Evolutionary conservation across 768 basidiomycete species (phyloP), one percentile per base, ranked within the genome.

Genomic region (Rhizopogon salebrosus): DNA sequence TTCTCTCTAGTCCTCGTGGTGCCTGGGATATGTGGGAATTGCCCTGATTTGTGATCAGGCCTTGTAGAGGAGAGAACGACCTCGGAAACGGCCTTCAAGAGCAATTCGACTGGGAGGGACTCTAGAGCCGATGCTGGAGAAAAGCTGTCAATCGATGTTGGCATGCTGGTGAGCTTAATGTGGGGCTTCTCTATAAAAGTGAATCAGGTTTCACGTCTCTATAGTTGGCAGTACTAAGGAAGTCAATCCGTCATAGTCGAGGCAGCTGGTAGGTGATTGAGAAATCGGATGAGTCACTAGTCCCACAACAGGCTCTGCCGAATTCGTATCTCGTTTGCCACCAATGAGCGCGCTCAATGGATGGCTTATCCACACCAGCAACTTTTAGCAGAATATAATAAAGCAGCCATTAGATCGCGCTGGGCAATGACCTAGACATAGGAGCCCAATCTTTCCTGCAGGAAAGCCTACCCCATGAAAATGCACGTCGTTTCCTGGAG

Each of bases 401-500:
- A 8, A 49, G 45, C 6, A 63, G 65, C n/a, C n/a, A n/a, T n/a
- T n/a, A n/a, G n/a, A n/a, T n/a, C n/a, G n/a, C n/a, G n/a, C n/a
- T n/a, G n/a, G n/a, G n/a, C n/a, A n/a, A n/a, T n/a, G n/a, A n/a
- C n/a, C n/a, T n/a, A n/a, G n/a, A n/a, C n/a, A n/a, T n/a, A n/a
- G n/a, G n/a, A n/a, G n/a, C n/a, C n/a, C n/a, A n/a, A n/a, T n/a
- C n/a, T n/a, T n/a, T n/a, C n/a, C n/a, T n/a, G n/a, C n/a, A n/a
- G n/a, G n/a, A n/a, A n/a, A n/a, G n/a, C n/a, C 10, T 34, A 34
- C 10, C 10, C 11, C 31, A 34, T 23, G 70, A 71, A 42, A 59
- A 60, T 8, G n/a, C 65, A 0, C 56, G 70, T 6, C 68, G 64
- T 20, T 55, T 66, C 31, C 65, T 63, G 14, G 57, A 63, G 46